Percentiles rank a stretch among this genome's conserved stretches.
These are phyloP conservation scores for Rhodomyrtus tomentosa DNA, from an alignment of 345 rosid genomes.

Conservation along the genomic window DNA sequence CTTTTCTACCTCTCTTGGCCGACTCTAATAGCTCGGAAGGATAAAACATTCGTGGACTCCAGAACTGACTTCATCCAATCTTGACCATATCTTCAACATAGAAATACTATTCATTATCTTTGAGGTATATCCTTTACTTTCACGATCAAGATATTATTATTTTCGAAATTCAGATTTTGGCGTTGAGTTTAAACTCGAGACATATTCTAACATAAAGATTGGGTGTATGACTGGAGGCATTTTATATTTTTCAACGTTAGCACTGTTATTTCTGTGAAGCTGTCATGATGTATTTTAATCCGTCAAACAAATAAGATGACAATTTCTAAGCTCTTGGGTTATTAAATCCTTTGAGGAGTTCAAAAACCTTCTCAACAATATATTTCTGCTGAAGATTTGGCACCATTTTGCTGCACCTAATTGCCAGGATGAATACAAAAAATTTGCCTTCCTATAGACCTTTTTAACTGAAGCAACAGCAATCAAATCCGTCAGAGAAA, in stretches of 20 bases:
- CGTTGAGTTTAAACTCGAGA: no score
- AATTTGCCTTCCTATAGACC: conserved; percentile 32
- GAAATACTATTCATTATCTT: no score
- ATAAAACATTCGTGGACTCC: no score
- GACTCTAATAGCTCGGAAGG: no score
- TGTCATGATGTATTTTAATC: not conserved
- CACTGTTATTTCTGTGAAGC: not conserved
- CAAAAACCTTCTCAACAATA: conserved; percentile 34
- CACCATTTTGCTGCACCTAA: conserved; percentile 45
- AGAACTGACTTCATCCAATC: no score
- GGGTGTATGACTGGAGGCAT: not conserved
- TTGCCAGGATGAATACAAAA: conserved; percentile 42
- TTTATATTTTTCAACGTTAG: not conserved
- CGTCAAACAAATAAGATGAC: not conserved
- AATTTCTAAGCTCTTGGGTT: not conserved
- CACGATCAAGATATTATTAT: no score
- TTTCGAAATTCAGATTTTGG: no score
- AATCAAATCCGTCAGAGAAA: conserved; percentile 34
- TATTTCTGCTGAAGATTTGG: conserved; percentile 40
- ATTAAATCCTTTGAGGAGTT: conserved; percentile 30
- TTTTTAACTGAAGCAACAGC: conserved; percentile 28
- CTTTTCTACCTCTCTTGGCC: no score
- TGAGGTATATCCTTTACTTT: no score
- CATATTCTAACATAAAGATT: no score
- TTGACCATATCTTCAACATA: no score